Evolutionary conservation across 2,329 filamentous ascomycete genomes (phyloP), one percentile per base, ranked within the genome.

Genomic region (Ploettnerulaceae sp.): DNA sequence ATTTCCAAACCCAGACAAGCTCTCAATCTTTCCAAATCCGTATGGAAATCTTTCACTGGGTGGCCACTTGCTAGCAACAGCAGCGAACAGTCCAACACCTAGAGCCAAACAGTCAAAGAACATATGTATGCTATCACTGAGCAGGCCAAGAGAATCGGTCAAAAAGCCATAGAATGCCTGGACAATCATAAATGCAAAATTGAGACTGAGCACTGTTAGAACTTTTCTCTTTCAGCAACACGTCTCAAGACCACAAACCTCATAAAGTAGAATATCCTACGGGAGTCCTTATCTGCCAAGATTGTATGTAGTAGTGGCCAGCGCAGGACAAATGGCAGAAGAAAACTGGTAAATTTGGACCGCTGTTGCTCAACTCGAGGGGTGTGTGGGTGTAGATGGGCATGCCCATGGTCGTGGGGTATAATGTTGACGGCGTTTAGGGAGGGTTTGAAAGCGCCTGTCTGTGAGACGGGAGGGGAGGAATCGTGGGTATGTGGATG

Each of bases 91-190:
- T 8, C 93, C 93, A 26, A 98, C 89, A 1, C 87, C 80, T 21
- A 98, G 76, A 15, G 91, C 93, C 26, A 96, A 82, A 57, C 93
- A 98, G 67, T 98, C 93, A 60, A 98, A 97, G 61, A 98, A 91
- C 93, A 98, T 98, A 69, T 98, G 93, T 53, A 98, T 93, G 61
- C 90, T 97, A 67, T 98, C 93, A 57, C 89, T 95, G 14, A 98
- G 78, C n/a, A 98, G 75, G 2, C 93, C 93, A 4, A 98, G 72
- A 0, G 93, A 98, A 57, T 95, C 90, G 3, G 89, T 97, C 8
- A 93, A 70, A 59, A 93, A 94, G 38, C 93, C 93, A 62, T 98
- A 98, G 52, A 91, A 89, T 31, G 90, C 86, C 61, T 98, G 93
- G 1, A 98, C 81, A 25, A 86, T 71, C 93, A 98, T 98, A 66